Evolutionary conservation across 2,329 filamentous ascomycete genomes (phyloP), one percentile per base, ranked within the genome.

Genomic region (Penicillium aurantiogriseum): DNA sequence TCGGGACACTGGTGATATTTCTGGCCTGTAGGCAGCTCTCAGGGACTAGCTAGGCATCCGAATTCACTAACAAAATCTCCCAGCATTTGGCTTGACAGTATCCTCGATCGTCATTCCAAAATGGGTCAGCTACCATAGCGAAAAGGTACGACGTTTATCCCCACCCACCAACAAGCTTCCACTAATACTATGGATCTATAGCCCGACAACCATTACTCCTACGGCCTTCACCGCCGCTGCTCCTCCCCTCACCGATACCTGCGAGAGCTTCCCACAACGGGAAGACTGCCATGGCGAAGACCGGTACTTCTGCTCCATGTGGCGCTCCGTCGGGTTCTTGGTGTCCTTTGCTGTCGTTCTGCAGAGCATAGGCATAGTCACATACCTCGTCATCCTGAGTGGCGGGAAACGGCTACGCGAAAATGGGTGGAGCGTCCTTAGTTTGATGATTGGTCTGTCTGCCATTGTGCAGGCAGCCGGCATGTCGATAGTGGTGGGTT

Each of bases 281-380:
- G 80, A 84, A 56, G 87, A 91, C 71, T 93, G 90, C 75, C 77
- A 79, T 54, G 83, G 81, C 65, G 83, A 85, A 51, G 84, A 88
- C 65, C 82, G 85, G 51, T 85, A 87, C 69, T 97, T 97, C 77
- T 97, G 94, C 80, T 89, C 87, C 67, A 89, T 95, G 83, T 99
- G 93, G 93, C 85, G 90, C 58, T 91, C 87, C 27, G 87, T 91
- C 36, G 92, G 90, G 25, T 97, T 97, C 76, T 77, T 96, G 63
- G 91, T 96, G 79, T 90, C 88, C 51, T 90, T 97, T 67, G 84
- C 89, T 8, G 85, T 91, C 38, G 86, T 96, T n/a, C 73, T 94
- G 39, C 88, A 96, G 74, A 83, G 94, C 40, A 91, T 89, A 54
- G 87, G 87, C 7, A 76, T 96, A n/a, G 87, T 96, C 29, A 85